Evolutionary conservation across 164 flowering plant genomes (phyloP).

Genomic region (Magnolia sinica): DNA sequence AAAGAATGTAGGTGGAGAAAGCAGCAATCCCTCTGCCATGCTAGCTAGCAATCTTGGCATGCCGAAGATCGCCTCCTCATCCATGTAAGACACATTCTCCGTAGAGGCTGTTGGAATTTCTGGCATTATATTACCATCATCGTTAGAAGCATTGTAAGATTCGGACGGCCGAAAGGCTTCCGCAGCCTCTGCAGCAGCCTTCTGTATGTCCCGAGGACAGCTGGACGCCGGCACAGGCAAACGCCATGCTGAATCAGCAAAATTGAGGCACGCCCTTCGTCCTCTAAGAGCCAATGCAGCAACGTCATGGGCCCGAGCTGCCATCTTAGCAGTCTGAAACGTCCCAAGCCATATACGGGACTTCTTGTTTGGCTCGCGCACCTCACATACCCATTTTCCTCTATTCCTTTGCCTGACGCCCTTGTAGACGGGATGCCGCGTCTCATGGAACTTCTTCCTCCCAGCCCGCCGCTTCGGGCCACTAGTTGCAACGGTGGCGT

Average conservation of each 20-base stretch:
- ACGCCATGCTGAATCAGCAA: slow-evolving; percentile 21
- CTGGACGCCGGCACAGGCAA: slow-evolving; percentile 20
- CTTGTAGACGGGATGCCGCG: slow-evolving; percentile 66
- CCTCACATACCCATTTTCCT: slow-evolving; percentile 56
- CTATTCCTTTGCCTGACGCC: slow-evolving; percentile 50
- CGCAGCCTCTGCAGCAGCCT: slow-evolving; percentile 23
- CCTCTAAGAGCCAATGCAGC: slow-evolving; percentile 30
- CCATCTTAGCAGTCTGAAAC: slow-evolving; percentile 35
- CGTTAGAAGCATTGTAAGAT: not conserved
- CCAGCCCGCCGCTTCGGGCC: slow-evolving; percentile 52
- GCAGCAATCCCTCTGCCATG: slow-evolving; percentile 48
- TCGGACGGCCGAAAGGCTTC: slow-evolving; percentile 5
- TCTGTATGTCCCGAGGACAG: slow-evolving; percentile 19
- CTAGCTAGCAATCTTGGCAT: not conserved
- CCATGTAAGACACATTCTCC: slow-evolving; percentile 5
- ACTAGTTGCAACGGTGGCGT: not conserved
- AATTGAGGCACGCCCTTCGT: slow-evolving; percentile 22
- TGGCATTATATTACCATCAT: too few species aligned
- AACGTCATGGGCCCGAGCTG: slow-evolving; percentile 32
- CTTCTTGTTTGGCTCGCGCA: slow-evolving; percentile 54
- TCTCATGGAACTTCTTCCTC: slow-evolving; percentile 69
- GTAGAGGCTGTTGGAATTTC: too few species aligned
- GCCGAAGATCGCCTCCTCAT: not conserved
- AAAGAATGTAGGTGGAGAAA: slow-evolving; percentile 19
- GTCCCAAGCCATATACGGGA: slow-evolving; percentile 57